phyloP scores from a whole-genome alignment of 306 rosid genomes.

The Lathyrus tuberosus region DNA sequence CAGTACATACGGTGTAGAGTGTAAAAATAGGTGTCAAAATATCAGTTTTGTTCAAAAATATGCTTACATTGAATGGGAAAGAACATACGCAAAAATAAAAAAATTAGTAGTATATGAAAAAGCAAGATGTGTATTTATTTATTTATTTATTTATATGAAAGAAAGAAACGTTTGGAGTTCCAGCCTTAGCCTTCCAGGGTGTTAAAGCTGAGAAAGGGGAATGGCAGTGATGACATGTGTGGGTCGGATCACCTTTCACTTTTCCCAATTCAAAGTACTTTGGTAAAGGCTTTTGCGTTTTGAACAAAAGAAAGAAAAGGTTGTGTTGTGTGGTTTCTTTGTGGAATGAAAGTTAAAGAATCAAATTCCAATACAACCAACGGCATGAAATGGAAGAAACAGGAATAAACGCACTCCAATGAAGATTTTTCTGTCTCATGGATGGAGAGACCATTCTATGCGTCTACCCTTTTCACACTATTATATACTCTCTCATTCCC shows the following conservation, averaged over 20 bases:
- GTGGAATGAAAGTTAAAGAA: conserved; percentile 40
- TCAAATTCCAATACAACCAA: conserved; percentile 50
- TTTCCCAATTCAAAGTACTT: conserved; percentile 49
- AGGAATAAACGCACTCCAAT: conserved; percentile 74
- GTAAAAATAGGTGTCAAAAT: too few relatives aligned
- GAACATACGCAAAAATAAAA: too few relatives aligned
- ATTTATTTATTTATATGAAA: too few relatives aligned
- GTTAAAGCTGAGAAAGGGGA: conserved; percentile 42
- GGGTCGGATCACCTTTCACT: conserved; percentile 46
- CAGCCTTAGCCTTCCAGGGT: neutral
- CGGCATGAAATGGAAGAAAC: conserved; percentile 53
- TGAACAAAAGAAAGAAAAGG: conserved; percentile 7
- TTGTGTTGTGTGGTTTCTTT: neutral
- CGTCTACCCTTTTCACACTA: conserved; percentile 22
- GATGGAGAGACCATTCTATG: conserved; percentile 44
- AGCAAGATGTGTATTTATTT: too few relatives aligned
- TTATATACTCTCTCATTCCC: neutral
- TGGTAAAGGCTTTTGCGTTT: conserved; percentile 31
- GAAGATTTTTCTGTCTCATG: conserved; percentile 52
- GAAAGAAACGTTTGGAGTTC: neutral
- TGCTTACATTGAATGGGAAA: too few relatives aligned
- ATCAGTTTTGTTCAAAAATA: too few relatives aligned
- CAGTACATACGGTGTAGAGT: too few relatives aligned
- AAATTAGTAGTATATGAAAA: too few relatives aligned
- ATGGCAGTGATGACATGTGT: conserved; percentile 39